Evolutionary conservation across 108 stramenopile species (phyloP), one percentile per base, ranked within the genome.

Genomic region (Cylindrotheca closterium): DNA sequence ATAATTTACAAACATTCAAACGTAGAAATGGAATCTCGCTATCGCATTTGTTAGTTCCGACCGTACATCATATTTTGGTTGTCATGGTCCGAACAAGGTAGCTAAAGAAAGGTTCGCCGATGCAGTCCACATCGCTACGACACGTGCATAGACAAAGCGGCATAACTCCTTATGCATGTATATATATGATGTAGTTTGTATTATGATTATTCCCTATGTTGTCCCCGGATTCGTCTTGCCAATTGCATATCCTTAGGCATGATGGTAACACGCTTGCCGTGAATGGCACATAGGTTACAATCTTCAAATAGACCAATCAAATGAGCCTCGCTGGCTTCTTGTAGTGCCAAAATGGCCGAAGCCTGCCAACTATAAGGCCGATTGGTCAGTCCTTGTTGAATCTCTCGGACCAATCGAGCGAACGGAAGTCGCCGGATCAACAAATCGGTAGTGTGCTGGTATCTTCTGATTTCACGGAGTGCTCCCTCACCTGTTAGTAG

Each of bases 201-300:
- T n/a, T n/a, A n/a, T n/a, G 1, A 29, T 55, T 85, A 89, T 62
- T 86, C 86, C 68, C 93, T 47, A 34, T 63, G 45, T 45, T 59
- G 60, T 47, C 96, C 96, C 28, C 96, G 84, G 68, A 96, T 95
- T 50, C 96, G 83, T 64, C 93, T 67, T 7, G 96, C 96, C 54
- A 96, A 73, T 72, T 96, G 96, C 79, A 98, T 93, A 67, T 98
- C 98, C 72, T 95, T 96, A 27, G 95, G 93, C 96, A 98, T 97
- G 68, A 97, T 97, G 12, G 98, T 98, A 4, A 98, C 96, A 50
- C 98, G 88, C 74, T 93, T 95, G 3, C 79, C 98, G 80, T 98
- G 98, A 71, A 97, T 88, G 46, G 96, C 96, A 78, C 96, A 97
- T 32, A 95, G 71, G 76, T 97, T 97, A 54, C 85, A 77, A 81